phyloP scores from a whole-genome alignment of 129 eudicot species.

The Chrysanthemum seticuspe region DNA sequence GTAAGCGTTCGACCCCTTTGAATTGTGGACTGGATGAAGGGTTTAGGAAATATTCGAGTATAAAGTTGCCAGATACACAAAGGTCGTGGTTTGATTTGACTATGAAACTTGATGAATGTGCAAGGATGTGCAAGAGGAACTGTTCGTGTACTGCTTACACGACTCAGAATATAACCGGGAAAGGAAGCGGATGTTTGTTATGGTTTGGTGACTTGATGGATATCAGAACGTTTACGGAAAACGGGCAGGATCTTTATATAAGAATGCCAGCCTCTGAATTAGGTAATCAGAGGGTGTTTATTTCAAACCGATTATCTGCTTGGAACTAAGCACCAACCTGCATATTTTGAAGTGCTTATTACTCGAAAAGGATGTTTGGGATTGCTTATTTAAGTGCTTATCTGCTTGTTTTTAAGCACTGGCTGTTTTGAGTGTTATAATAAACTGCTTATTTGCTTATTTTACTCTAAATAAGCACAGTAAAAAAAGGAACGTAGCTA shows the following conservation, averaged over 20 bases:
- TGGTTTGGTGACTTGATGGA: conserved; percentile 44
- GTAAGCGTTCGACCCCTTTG: conserved; percentile 28
- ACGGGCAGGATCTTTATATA: conserved; percentile 48
- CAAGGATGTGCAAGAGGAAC: conserved; percentile 37
- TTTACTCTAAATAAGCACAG: too few species aligned
- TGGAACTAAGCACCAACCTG: too few species aligned
- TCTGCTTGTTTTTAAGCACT: too few species aligned
- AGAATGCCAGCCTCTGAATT: conserved; percentile 43
- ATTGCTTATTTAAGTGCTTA: too few species aligned
- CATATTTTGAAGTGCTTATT: too few species aligned
- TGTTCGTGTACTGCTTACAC: conserved; percentile 47
- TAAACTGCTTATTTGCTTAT: too few species aligned
- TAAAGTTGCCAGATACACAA: conserved; percentile 44
- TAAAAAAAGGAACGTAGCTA: too few species aligned
- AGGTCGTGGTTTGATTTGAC: conserved; percentile 35
- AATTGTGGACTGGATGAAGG: conserved; percentile 37
- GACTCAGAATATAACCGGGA: conserved; percentile 28
- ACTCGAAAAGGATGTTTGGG: too few species aligned
- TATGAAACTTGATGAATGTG: conserved; percentile 37
- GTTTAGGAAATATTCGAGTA: conserved; percentile 30
- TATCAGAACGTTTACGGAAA: conserved; percentile 24
- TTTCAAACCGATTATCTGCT: too few species aligned
- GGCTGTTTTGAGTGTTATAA: too few species aligned
- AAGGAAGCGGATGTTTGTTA: conserved; percentile 47
- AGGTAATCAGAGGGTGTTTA: conserved; percentile 6